phyloP scores from a whole-genome alignment of 2,329 filamentous ascomycete species.

The Diaporthe batatas region DNA sequence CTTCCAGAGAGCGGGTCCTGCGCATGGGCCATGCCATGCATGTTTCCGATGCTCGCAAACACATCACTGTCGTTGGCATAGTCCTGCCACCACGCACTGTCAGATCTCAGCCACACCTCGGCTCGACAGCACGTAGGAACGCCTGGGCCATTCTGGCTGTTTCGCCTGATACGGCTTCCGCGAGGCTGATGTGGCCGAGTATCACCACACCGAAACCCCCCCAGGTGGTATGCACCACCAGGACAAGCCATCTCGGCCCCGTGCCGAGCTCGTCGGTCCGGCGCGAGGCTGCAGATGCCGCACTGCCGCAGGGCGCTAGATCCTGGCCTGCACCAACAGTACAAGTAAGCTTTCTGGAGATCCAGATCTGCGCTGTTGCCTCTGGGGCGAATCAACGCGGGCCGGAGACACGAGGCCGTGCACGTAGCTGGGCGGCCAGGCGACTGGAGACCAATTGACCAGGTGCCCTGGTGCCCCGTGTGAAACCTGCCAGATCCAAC shows the following conservation, averaged over 20 bases:
- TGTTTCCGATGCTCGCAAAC: neutral
- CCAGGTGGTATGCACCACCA: neutral
- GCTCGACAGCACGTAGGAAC: neutral
- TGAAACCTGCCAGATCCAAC: neutral
- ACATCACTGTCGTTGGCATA: neutral
- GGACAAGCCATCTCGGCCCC: neutral
- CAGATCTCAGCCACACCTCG: slow-evolving; percentile 18
- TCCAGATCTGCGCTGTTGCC: slow-evolving; percentile 17
- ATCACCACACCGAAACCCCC: neutral
- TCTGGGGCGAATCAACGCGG: neutral
- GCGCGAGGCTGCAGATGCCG: slow-evolving; percentile 6
- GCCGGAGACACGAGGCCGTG: neutral
- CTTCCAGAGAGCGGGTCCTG: too few relatives aligned
- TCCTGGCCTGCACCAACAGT: neutral
- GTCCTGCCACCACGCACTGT: neutral
- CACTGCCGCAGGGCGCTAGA: too few relatives aligned
- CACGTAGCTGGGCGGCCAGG: neutral
- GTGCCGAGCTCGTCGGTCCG: neutral
- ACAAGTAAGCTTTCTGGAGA: slow-evolving; percentile 25
- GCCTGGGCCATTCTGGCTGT: slow-evolving; percentile 4
- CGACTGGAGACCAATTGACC: neutral
- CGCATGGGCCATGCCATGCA: neutral
- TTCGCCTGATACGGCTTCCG: slow-evolving; percentile 1
- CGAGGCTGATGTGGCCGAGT: neutral
- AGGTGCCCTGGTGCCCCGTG: neutral